Conservation (phyloP, 108 stramenopile genomes). For the Cyclotella cryptica region DNA sequence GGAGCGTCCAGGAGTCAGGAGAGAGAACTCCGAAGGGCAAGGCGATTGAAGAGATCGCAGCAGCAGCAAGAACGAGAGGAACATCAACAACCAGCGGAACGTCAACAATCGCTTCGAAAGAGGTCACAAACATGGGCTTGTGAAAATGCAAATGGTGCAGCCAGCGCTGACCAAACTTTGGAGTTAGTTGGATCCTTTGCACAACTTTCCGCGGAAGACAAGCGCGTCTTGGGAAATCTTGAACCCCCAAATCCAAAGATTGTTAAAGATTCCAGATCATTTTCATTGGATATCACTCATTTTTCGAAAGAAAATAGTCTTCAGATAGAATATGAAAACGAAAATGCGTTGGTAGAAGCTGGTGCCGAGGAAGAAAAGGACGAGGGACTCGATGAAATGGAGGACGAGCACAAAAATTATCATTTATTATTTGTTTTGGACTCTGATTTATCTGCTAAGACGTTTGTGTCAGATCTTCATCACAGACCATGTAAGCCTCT, state of each 20-base stretch:
- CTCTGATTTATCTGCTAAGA: conserved; percentile 59
- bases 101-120: not conserved
- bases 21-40: conserved; percentile 21
- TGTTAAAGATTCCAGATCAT: conserved; percentile 22
- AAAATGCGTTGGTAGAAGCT: not conserved
- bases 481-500: conserved; percentile 55
- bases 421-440: conserved; percentile 66
- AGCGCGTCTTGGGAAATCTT: too few species aligned
- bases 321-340: not conserved
- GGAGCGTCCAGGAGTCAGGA: conserved; percentile 34
- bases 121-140: conserved; percentile 47
- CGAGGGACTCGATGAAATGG: conserved; percentile 5
- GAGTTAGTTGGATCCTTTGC: not conserved
- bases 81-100: not conserved
- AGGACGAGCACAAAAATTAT: conserved; percentile 31
- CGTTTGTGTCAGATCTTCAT: conserved; percentile 71
- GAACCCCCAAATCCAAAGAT: not conserved
- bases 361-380: conserved; percentile 30
- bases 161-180: not conserved
- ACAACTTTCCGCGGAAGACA: not conserved
- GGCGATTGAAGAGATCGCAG: conserved; percentile 32
- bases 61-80: not conserved
- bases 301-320: not conserved
- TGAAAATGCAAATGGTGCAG: conserved; percentile 17
- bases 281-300: conserved; percentile 30